These are phyloP conservation scores for Binderoboletus segoi DNA, from an alignment of 1,284 basidiomycete species.

Conservation along the genomic window DNA sequence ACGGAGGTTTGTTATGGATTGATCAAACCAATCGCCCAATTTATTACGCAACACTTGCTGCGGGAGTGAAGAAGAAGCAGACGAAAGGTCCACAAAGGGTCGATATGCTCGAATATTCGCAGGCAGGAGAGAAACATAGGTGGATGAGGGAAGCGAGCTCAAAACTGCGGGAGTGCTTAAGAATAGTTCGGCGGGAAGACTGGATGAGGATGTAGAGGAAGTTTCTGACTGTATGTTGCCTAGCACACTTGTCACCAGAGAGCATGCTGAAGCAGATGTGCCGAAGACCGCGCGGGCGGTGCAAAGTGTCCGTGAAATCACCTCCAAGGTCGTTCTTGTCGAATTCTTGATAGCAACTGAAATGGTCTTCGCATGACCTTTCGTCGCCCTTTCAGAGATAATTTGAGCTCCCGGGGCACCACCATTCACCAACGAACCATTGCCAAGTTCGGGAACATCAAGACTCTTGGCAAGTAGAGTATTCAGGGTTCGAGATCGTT, in stretches of 20 bases:
- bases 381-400: conserved; percentile 17
- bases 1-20: conserved; percentile 49
- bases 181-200: conserved; percentile 55
- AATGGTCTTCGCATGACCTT: conserved; percentile 10
- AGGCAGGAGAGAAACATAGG: conserved; percentile 69
- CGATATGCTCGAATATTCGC: conserved; percentile 64
- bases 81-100: conserved; percentile 70
- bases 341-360: conserved; percentile 46
- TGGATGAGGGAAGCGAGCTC: conserved; percentile 67
- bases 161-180: conserved; percentile 66
- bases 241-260: conserved; percentile 59
- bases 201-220: conserved; percentile 18
- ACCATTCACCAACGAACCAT: conserved; percentile 36
- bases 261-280: conserved; percentile 32
- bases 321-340: conserved; percentile 52
- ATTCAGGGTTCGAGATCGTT: conserved; percentile 70
- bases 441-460: conserved; percentile 19
- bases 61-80: conserved; percentile 53
- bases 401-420: conserved; percentile 29
- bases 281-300: conserved; percentile 58
- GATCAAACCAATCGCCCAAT: conserved; percentile 61
- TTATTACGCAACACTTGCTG: conserved; percentile 46
- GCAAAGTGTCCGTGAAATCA: conserved; percentile 57
- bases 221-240: conserved; percentile 59
- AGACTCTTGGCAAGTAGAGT: conserved; percentile 44